phyloP scores from a whole-genome alignment of 2,329 filamentous ascomycete genomes.

The Tympanopsis confertula region DNA sequence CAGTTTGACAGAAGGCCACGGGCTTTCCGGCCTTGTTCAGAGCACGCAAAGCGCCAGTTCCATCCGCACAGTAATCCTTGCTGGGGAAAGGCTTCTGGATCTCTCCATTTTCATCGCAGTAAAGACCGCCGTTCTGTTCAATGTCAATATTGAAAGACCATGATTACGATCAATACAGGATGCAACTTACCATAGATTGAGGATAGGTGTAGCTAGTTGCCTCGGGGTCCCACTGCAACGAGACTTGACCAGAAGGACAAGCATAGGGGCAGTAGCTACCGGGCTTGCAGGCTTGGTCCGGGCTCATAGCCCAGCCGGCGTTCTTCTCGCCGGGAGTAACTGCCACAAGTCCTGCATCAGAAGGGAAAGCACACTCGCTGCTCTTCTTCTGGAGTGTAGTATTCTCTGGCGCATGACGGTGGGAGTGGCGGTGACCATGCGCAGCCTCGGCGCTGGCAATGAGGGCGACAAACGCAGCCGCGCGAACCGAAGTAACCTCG shows the following conservation, averaged over 20 bases:
- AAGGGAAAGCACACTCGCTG: conserved; percentile 50
- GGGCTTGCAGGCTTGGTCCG: conserved; percentile 56
- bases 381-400: conserved; percentile 35
- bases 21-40: conserved; percentile 51
- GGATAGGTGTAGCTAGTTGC: conserved; percentile 56
- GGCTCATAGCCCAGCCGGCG: conserved; percentile 70
- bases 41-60: conserved; percentile 51
- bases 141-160: conserved; percentile 4
- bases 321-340: conserved; percentile 55
- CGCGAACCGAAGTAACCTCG: not conserved
- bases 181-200: conserved; percentile 49
- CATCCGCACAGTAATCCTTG: conserved; percentile 58
- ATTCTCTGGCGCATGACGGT: not conserved
- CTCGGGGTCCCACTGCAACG: conserved; percentile 66
- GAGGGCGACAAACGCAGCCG: not conserved
- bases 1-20: conserved; percentile 69
- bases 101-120: conserved; percentile 55
- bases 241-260: conserved; percentile 64
- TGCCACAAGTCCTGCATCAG: conserved; percentile 51
- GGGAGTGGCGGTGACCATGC: not conserved
- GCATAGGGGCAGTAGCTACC: conserved; percentile 67
- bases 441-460: not conserved
- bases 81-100: conserved; percentile 59
- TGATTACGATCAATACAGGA: not conserved
- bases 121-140: conserved; percentile 59